These are phyloP conservation scores for Escallonia herrerae DNA, from an alignment of 129 eudicot genomes.

Conservation along the genomic window DNA sequence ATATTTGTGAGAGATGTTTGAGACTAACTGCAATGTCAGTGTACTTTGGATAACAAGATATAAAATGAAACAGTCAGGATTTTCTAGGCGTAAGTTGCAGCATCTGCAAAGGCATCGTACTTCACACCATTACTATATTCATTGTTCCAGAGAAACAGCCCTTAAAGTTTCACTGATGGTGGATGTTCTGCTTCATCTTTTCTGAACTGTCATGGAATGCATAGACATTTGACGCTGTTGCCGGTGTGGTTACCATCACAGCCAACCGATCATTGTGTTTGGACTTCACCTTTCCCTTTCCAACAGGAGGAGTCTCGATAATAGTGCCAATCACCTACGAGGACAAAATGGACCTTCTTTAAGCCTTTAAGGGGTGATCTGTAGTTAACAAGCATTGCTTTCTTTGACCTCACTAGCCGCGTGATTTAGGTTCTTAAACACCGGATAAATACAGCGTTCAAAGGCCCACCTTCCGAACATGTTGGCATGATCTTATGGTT, in stretches of 20 bases:
- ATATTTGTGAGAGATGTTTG: too few relatives aligned
- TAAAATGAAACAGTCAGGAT: too few relatives aligned
- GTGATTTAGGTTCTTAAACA: conserved; percentile 28
- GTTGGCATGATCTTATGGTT: conserved; percentile 20
- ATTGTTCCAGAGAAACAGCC: too few relatives aligned
- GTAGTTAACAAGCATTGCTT: conserved; percentile 27
- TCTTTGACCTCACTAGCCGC: conserved; percentile 19
- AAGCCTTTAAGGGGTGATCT: conserved; percentile 26
- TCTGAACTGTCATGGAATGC: too few relatives aligned
- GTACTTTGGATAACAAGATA: too few relatives aligned
- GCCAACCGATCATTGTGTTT: conserved; percentile 16
- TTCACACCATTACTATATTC: too few relatives aligned
- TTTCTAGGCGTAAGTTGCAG: too few relatives aligned
- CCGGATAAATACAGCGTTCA: conserved; percentile 6
- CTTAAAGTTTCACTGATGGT: too few relatives aligned
- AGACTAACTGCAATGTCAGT: too few relatives aligned
- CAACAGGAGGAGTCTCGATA: conserved; percentile 22
- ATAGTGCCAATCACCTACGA: conserved; percentile 17
- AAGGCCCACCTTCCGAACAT: conserved; percentile 8
- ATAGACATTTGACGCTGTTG: conserved; percentile 37
- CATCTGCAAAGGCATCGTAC: too few relatives aligned
- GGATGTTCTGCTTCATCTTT: too few relatives aligned
- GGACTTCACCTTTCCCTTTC: conserved; percentile 35
- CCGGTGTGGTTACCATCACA: conserved; percentile 34
- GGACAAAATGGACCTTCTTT: conserved; percentile 17